Evolutionary conservation across 805 yeast species (phyloP).

Genomic region (Starmerella cellae): DNA sequence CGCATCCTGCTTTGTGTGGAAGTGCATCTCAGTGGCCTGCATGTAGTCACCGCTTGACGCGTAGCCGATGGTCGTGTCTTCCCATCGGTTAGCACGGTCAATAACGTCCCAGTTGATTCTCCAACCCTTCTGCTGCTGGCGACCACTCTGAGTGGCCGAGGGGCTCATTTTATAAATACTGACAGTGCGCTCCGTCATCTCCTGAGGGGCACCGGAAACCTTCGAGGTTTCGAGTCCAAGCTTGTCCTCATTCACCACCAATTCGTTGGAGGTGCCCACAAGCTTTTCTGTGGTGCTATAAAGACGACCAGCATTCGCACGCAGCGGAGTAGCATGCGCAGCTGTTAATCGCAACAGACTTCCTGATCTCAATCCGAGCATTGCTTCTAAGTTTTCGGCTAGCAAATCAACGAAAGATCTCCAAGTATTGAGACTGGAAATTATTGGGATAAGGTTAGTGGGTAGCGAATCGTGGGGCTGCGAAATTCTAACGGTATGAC

Average conservation of each 20-base stretch:
- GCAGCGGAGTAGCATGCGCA: background rate
- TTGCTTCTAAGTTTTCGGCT: background rate
- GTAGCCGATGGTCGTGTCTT: constrained; percentile 77
- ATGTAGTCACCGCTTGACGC: constrained; percentile 68
- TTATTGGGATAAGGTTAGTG: background rate
- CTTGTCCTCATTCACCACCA: constrained; percentile 12
- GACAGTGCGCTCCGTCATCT: constrained; percentile 49
- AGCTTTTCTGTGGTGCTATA: constrained; percentile 8
- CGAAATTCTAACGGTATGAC: background rate
- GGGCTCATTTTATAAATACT: constrained; percentile 66
- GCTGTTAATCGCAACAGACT: background rate
- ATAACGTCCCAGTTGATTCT: constrained; percentile 73
- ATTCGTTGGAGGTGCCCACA: constrained; percentile 10
- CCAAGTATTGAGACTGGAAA: too few species aligned
- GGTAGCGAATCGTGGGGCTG: background rate
- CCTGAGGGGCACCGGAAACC: constrained; percentile 55
- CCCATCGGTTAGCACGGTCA: constrained; percentile 73
- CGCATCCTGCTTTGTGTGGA: constrained; percentile 65
- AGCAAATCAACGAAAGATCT: too few species aligned
- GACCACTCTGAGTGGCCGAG: constrained; percentile 70
- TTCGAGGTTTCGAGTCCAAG: constrained; percentile 10
- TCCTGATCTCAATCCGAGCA: background rate
- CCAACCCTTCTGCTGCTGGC: constrained; percentile 39
- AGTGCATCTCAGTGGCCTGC: constrained; percentile 62
- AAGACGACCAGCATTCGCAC: background rate